Base-by-base conservation (phyloP, 2,329 filamentous ascomycete genomes). In the Fusarium sp. region DNA sequence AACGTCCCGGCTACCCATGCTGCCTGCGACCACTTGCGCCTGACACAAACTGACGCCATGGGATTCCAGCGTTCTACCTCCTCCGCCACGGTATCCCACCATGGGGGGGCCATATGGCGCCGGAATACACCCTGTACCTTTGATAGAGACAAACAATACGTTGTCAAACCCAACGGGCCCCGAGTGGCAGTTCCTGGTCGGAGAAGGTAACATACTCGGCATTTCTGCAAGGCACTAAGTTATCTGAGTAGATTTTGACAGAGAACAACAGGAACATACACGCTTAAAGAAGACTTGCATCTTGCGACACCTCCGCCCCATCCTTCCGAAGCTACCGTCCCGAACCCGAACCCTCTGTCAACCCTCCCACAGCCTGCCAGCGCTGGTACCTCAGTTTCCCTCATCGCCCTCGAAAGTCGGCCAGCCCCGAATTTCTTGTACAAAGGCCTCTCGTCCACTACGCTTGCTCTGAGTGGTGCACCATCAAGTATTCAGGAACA, bases 241-340 rank as follows among this genome's bases (percentile, higher is more conserved):
- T 16, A 44, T 40, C 20, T 40, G 20, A 18, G 47, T 65, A 71
- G 77, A 71, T 52, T 40, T 60, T 70, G 57, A 71, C 65, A 15
- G 45, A 52, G 58, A 49, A 34, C 24, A 34, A 56, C 74, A 96
- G 94, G 95, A 76, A 95, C 93, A 66, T 99, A 99, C 77, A 87
- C 92, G 24, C 88, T 98, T 45, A 92, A 94, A 79, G 95, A 99
- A 81, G 93, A 97, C 79, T 84, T 99, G 29, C 92, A 94, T 73
- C 90, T 99, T 61, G 95, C 96, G 46, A 98, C 95, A 34, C 96
- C 96, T 60, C 95, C 95, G 69, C 95, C 95, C 16, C 96, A 99
- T 81, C 96, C 96, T 24, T 97, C 95, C 66, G 96, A 99, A 84
- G 91, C 93, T 15, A 95, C 94, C 24, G 83, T 95, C 43, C 83